Base-by-base conservation (phyloP, 768 basidiomycete species). In the Pleurotus giganteus region DNA sequence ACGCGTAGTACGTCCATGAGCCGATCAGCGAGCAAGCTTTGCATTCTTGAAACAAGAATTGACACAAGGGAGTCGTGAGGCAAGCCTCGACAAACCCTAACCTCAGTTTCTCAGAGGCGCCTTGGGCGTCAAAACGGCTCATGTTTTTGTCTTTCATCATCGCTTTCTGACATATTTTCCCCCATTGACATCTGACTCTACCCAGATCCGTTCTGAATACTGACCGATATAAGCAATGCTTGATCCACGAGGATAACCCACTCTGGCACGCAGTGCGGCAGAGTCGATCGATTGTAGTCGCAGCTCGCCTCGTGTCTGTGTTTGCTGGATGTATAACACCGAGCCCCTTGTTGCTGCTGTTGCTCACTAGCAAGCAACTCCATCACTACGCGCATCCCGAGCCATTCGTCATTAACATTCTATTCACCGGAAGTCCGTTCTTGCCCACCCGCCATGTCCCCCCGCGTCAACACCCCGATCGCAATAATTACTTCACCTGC, bases 311-410 rank as follows among this genome's bases (percentile, higher is more conserved):
- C 32, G 58, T 70, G 17, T 68, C 67, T 6, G 37, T 51, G 23
- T 53, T 59, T 34, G 61, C 57, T 15, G 57, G 56, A 4, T 56
- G 60, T 47, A 37, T 61, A n/a, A 69, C 71, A n/a, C 69, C 69
- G 7, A 64, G 7, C 19, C 19, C 39, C 19, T 7, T n/a, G n/a
- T n/a, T n/a, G n/a, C n/a, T 32, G 13, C 7, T 13, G 31, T 32
- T 13, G 13, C 6, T 13, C 13, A 13, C 13, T 13, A 32, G 31
- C 7, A 32, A 32, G 39, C 39, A 7, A 41, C 19, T 19, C n/a
- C 19, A 13, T 6, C 7, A 41, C 39, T 41, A 41, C 39, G 39
- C n/a, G 39, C 19, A 41, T 19, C 19, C 39, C n/a, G 39, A 41
- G 19, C 15, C 19, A 41, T 17, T 17, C 39, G 19, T 41, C 19